phyloP scores from a whole-genome alignment of 345 rosid species.

The Pistacia atlantica region DNA sequence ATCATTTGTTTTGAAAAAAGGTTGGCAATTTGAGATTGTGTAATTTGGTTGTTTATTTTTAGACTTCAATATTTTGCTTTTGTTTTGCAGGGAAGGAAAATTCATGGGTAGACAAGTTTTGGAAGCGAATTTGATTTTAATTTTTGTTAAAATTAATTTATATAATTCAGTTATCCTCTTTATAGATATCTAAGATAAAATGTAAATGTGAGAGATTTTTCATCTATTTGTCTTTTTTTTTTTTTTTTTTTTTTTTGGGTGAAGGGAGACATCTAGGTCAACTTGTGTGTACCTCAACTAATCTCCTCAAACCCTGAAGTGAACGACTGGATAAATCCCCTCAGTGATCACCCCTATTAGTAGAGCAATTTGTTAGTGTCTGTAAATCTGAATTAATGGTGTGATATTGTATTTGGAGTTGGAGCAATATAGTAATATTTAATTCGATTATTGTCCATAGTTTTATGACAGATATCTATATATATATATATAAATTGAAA shows the following conservation, averaged over 20 bases:
- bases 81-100: constrained; percentile 31
- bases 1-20: background rate
- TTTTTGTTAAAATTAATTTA: background rate
- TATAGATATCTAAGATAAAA: too few species aligned
- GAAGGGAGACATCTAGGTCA: too few species aligned
- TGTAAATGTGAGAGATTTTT: too few species aligned
- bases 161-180: too few species aligned
- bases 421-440: background rate
- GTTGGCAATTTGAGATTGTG: background rate
- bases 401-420: background rate
- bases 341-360: too few species aligned
- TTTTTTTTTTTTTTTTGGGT: too few species aligned
- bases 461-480: too few species aligned
- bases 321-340: too few species aligned
- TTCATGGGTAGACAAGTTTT: constrained; percentile 27
- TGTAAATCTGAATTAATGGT: constrained; percentile 12
- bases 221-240: background rate
- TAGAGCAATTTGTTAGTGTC: background rate
- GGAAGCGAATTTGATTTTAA: background rate
- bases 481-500: too few species aligned
- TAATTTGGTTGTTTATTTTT: background rate
- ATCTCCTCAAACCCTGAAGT: too few species aligned
- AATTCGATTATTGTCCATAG: background rate
- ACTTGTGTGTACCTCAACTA: too few species aligned
- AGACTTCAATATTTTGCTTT: background rate